Base-by-base conservation (phyloP, 257 asterid species). In the Galeopsis tetrahit region DNA sequence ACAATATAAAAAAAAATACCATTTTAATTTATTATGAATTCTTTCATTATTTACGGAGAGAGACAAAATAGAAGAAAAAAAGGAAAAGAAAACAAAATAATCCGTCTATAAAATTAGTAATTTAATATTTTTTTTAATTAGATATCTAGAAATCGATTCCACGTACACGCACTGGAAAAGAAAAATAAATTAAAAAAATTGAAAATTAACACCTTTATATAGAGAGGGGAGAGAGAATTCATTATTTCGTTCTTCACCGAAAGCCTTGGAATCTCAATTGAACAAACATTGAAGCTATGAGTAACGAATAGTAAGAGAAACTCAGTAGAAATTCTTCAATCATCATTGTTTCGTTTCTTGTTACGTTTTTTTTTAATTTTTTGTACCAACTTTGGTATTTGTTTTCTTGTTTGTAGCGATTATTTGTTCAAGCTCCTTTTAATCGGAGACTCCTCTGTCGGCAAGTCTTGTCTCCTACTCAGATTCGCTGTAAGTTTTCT, bases 391-490 rank as follows among this genome's bases (percentile, higher is more conserved):
- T 33, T 43, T 10, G 5, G 21, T 10, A 35, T 59, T 43, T 58
- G 38, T 65, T 3, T 57, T 33, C 5, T 35, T 36, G 60, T 66
- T 64, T 61, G 82, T 31, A 82, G 86, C 73, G 89, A 85, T 74
- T 85, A 82, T 66, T 66, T 85, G 87, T 85, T 85, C 85, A 85
- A 85, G 81, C 87, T 85, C 63, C 89, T 85, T 71, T 68, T 85
- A 42, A 85, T 85, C 83, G 89, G 89, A 0, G 89, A 85, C 73
- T 85, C 87, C 63, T 83, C 87, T 59, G 89, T 85, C 75, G 89
- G 89, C 70, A 85, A 85, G 80, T 85, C 89, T 59, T 85, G 89
- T 78, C 87, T 85, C 72, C 89, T 85, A 74, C 86, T 85, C 64
- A 69, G 89, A 82, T 85, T 85, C 84, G 89, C 89, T 72, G 89